A percentile compares a stretch with the other conserved stretches of the same genome.
These are phyloP conservation scores for Margaritispora aquatica DNA, from an alignment of 495 filamentous ascomycete genomes.

Conservation along the genomic window DNA sequence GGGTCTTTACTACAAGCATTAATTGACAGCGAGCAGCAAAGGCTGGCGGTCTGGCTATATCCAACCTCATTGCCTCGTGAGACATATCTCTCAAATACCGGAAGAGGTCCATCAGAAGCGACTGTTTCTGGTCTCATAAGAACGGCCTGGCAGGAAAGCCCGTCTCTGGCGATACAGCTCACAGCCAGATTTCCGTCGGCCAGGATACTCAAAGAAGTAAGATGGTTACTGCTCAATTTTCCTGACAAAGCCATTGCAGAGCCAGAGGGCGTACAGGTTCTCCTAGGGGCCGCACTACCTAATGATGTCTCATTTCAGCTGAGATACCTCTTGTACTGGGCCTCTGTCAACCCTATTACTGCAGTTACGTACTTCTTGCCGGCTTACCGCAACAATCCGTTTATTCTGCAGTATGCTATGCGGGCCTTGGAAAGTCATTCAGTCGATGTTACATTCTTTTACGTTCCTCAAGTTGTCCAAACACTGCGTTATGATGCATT, in stretches of 20 bases:
- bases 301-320: slow-evolving; percentile 76
- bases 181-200: slow-evolving; percentile 69
- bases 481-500: slow-evolving; percentile 90
- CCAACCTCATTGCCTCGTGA: slow-evolving; percentile 64
- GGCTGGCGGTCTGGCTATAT: slow-evolving; percentile 84
- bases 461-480: slow-evolving; percentile 96
- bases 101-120: slow-evolving; percentile 47
- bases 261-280: slow-evolving; percentile 71
- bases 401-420: slow-evolving; percentile 96
- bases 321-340: slow-evolving; percentile 91
- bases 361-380: slow-evolving; percentile 91
- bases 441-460: slow-evolving; percentile 96
- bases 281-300: slow-evolving; percentile 72
- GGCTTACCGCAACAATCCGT: slow-evolving; percentile 88
- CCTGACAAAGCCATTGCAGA: slow-evolving; percentile 75
- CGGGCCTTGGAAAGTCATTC: slow-evolving; percentile 86
- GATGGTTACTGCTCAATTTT: slow-evolving; percentile 70
- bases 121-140: slow-evolving; percentile 55
- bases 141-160: slow-evolving; percentile 80
- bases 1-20: slow-evolving; percentile 73
- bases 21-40: slow-evolving; percentile 76
- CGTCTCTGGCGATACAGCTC: slow-evolving; percentile 79
- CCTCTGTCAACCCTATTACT: slow-evolving; percentile 85
- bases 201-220: slow-evolving; percentile 65
- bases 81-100: slow-evolving; percentile 19